Conservation (phyloP, 2,329 filamentous ascomycete species). For the Penicillium corylophilum region DNA sequence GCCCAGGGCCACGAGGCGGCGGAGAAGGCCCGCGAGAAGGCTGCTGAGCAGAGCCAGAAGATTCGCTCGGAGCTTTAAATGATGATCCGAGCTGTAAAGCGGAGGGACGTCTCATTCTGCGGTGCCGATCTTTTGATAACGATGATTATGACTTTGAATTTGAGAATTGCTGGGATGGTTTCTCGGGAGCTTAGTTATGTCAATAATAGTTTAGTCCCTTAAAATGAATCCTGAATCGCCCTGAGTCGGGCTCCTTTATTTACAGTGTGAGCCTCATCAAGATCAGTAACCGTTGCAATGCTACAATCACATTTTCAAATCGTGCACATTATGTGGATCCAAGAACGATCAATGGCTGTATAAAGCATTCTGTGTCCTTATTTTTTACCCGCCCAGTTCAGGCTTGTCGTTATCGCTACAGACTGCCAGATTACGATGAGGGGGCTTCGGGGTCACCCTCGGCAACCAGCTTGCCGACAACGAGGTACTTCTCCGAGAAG, state of each 20-base stretch:
- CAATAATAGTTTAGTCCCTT: constrained; percentile 5
- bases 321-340: background rate
- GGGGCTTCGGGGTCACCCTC: constrained; percentile 52
- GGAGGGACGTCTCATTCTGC: background rate
- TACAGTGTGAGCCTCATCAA: background rate
- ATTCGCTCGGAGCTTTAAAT: constrained; percentile 34
- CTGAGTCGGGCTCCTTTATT: background rate
- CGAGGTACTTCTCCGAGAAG: constrained; percentile 88
- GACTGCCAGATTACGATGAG: constrained; percentile 16
- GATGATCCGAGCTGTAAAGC: background rate
- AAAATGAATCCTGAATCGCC: constrained; percentile 2
- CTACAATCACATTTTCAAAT: background rate
- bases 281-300: background rate
- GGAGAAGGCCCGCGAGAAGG: constrained; percentile 45
- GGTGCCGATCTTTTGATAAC: constrained; percentile 8
- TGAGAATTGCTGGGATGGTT: constrained; percentile 5
- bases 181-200: constrained; percentile 3
- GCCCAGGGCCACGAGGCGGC: constrained; percentile 50
- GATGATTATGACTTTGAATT: constrained; percentile 22
- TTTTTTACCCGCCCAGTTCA: background rate
- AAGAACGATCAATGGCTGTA: background rate
- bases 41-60: constrained; percentile 52
- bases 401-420: background rate
- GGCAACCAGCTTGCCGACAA: constrained; percentile 83
- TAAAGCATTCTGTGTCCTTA: background rate